Conservation (phyloP, 176 grass and related monocot genomes). For the Avena eriantha region DNA sequence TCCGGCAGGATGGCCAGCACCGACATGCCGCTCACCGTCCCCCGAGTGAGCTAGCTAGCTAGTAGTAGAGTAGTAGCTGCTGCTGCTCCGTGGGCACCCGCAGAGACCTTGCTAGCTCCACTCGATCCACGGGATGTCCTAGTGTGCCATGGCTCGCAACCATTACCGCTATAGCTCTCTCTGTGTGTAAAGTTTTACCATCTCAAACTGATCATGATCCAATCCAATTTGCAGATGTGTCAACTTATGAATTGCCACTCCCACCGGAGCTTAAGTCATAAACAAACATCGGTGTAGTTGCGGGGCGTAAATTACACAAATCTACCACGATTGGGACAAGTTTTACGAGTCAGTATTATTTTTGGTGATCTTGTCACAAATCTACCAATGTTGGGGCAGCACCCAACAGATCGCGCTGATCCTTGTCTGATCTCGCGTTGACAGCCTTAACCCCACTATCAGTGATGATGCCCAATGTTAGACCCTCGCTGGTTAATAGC, state of each 20-base stretch:
- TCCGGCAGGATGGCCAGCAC: conserved; percentile 66
- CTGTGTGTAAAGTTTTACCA: neutral
- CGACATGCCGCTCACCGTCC: conserved; percentile 58
- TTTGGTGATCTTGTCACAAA: too few relatives aligned
- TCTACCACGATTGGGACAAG: too few relatives aligned
- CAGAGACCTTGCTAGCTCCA: neutral
- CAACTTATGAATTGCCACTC: neutral
- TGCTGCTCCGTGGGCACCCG: neutral
- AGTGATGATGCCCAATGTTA: too few relatives aligned
- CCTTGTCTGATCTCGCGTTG: too few relatives aligned
- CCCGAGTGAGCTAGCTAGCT: conserved; percentile 2
- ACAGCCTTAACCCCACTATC: too few relatives aligned
- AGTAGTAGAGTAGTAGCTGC: neutral
- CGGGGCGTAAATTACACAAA: too few relatives aligned
- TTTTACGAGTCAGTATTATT: too few relatives aligned
- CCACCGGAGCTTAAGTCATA: too few relatives aligned
- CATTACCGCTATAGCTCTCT: neutral
- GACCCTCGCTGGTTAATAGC: too few relatives aligned
- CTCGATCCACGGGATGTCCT: neutral
- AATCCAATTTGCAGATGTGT: neutral
- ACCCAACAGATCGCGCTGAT: too few relatives aligned
- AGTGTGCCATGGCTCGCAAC: neutral
- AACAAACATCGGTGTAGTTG: too few relatives aligned
- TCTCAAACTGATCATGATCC: conserved; percentile 1
- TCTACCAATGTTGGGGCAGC: too few relatives aligned